Evolutionary conservation across 305 asterid species (phyloP), one percentile per base, ranked within the genome.

Genomic region (Coffea humblotiana): DNA sequence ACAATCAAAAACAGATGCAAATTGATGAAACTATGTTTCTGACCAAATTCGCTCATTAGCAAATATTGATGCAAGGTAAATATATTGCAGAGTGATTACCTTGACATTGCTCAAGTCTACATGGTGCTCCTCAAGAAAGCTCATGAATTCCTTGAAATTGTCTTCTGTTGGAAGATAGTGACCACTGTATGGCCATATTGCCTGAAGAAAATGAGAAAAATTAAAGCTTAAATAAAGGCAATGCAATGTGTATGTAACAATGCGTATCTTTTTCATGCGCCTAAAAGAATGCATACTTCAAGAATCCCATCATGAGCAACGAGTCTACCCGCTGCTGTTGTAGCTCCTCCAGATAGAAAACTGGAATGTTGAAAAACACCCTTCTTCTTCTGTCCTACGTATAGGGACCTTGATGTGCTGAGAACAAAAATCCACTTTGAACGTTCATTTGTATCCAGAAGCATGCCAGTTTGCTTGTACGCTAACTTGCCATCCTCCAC

Each of bases 391-490:
- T 76, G 84, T 73, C 88, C 97, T 25, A 90, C 88, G 19, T 90
- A 92, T 45, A 91, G 83, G 68, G 71, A 54, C 71, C 91, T 88
- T 4, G 91, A 79, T 3, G 97, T 86, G 86, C 95, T 91, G 3
- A 92, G 90, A 37, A 92, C 94, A 56, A 92, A 92, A 32, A 92
- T 92, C 97, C 97, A 92, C 86, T 92, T 90, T 0, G 89, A 88
- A 15, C 85, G 71, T 79, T 88, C 92, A 35, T 54, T 84, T 16
- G 97, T 89, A 64, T 89, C 74, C 85, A 92, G 71, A 1, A 82
- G 78, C 45, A 68, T 67, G 25, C 90, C 93, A 74, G 81, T 86
- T 81, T 87, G 85, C 85, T 86, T 89, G 84, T 85, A 87, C 56
- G 79, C 77, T 37, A 92, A 76, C 75, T 88, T 92, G 48, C 91